These are phyloP conservation scores for Candida khao-thaluensis DNA, from an alignment of 805 yeast species.

Conservation along the genomic window DNA sequence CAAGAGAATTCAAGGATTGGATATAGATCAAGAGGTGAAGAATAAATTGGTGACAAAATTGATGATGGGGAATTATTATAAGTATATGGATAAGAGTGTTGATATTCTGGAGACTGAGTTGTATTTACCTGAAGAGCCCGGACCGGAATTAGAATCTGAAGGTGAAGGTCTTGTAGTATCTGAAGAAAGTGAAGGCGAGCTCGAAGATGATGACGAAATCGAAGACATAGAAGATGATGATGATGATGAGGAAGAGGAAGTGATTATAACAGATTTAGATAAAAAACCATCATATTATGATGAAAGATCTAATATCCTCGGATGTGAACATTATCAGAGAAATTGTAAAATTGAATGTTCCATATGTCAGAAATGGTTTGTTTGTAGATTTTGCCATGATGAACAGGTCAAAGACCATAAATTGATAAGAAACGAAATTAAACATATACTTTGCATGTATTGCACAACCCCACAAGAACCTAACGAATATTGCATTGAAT, in stretches of 20 bases:
- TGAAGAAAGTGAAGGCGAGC: constrained; percentile 3
- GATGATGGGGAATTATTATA: constrained; percentile 68
- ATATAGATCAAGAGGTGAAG: constrained; percentile 42
- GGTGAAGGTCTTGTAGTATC: background rate
- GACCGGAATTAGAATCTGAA: background rate
- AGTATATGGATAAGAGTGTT: constrained; percentile 39
- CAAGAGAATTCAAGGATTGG: constrained; percentile 43
- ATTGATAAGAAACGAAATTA: constrained; percentile 52
- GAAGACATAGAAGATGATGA: constrained; percentile 3
- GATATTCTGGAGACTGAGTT: constrained; percentile 11
- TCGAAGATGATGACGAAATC: constrained; percentile 8
- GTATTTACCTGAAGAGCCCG: constrained; percentile 2
- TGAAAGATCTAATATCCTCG: constrained; percentile 47
- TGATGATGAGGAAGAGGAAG: constrained; percentile 34
- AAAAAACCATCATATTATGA: constrained; percentile 48
- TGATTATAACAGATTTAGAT: constrained; percentile 49
- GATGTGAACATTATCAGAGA: constrained; percentile 82
- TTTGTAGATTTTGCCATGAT: constrained; percentile 88
- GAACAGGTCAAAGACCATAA: constrained; percentile 57
- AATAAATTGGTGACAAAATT: constrained; percentile 56
- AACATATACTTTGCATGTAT: constrained; percentile 75
- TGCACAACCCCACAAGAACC: constrained; percentile 79
- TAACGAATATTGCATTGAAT: constrained; percentile 61
- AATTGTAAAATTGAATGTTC: constrained; percentile 83
- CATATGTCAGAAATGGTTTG: constrained; percentile 68